phyloP scores from a whole-genome alignment of 768 basidiomycete genomes.

The Paxillus involutus region DNA sequence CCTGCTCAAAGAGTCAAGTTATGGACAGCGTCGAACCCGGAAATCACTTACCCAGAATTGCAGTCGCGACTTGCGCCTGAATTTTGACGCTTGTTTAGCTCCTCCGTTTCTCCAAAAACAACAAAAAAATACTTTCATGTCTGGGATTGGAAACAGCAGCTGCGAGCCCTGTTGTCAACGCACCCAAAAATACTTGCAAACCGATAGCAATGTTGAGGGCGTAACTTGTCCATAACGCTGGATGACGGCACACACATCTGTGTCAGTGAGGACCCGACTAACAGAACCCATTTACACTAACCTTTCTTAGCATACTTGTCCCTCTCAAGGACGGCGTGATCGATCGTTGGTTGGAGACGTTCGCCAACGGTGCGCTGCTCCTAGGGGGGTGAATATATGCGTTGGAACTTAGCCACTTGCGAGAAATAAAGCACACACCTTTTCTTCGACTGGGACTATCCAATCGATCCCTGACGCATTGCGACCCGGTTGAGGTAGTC shows the following conservation, averaged over 20 bases:
- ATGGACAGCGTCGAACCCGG: background rate
- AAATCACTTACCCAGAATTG: constrained; percentile 36
- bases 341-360: constrained; percentile 54
- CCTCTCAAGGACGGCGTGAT: constrained; percentile 44
- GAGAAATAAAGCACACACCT: constrained; percentile 13
- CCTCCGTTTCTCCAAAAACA: background rate
- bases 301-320: constrained; percentile 49
- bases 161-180: constrained; percentile 65
- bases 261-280: constrained; percentile 8
- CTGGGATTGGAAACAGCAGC: constrained; percentile 42
- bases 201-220: constrained; percentile 52
- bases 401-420: background rate
- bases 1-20: constrained; percentile 34
- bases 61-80: constrained; percentile 38
- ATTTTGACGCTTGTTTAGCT: background rate
- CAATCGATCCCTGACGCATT: constrained; percentile 18
- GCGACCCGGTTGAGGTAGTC: background rate
- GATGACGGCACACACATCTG: background rate
- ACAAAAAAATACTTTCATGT: constrained; percentile 33
- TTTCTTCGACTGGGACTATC: constrained; percentile 27
- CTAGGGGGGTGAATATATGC: background rate
- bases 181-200: constrained; percentile 62
- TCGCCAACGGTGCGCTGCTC: constrained; percentile 45
- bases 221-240: constrained; percentile 33
- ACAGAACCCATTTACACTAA: constrained; percentile 2